Base-by-base conservation (phyloP, 1,139 yeast genomes). In the Hansenula lynferdii region DNA sequence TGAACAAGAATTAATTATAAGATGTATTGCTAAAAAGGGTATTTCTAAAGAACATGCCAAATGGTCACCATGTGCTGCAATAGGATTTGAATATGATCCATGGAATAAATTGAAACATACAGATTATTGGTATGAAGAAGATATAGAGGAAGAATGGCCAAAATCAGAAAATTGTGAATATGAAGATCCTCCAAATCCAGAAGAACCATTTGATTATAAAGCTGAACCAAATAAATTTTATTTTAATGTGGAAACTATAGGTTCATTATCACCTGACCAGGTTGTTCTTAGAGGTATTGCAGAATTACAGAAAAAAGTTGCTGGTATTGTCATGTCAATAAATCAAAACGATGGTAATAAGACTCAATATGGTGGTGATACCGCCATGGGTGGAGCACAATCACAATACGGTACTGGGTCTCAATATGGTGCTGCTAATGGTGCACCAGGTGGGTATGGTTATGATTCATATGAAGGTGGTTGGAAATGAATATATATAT, bases 11-110 rank as follows among this genome's bases (percentile, higher is more conserved):
- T 70, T 92, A 51, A 75, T 85, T 50, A 67, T 92, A 44, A 81
- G 85, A 47, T 92, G 99, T 65, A 85, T 92, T 47, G 98, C 99
- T 39, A 92, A 94, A 62, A 92, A 92, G 67, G 98, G 99, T 32
- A 92, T 94, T 45, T 90, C 97, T 32, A 92, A 94, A 61, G 99
- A 92, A 61, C 99, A 92, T 58, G 97, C 98, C 38, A 92, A 92
- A 58, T 92, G 98, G 98, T 83, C 95, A 7, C 97, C 98, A 2
- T 85, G 95, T 51, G 76, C 97, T 0, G 98, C 98, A 12, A 75
- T 94, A 41, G 97, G 95, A 19, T 92, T 92, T 56, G 99, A 92
- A 64, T 92, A 92, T 57, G 99, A 92, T 58, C 99, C 99, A n/a
- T 92, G 96, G 95, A 92, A 92, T 64, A 94, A 92, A 65, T 72